Evolutionary conservation across 129 eudicot species (phyloP).

Genomic region (Escallonia rubra): DNA sequence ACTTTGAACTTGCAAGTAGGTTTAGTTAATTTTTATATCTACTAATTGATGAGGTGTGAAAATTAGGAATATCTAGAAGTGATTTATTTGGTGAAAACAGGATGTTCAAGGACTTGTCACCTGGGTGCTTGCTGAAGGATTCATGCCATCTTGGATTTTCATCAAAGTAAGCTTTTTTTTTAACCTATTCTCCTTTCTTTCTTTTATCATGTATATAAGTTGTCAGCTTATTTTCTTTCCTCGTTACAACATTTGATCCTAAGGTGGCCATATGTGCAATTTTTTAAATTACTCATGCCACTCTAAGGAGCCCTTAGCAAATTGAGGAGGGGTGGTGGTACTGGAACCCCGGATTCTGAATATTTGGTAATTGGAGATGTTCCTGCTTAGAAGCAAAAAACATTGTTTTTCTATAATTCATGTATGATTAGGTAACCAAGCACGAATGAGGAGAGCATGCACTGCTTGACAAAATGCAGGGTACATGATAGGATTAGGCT

Average conservation of each 20-base stretch:
- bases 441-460: not conserved
- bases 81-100: conserved; percentile 30
- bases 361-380: too few species aligned
- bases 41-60: not conserved
- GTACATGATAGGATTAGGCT: not conserved
- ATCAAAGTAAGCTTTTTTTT: conserved; percentile 50
- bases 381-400: not conserved
- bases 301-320: too few species aligned
- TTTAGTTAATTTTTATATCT: not conserved
- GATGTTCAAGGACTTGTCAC: conserved; percentile 93
- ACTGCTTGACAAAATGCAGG: not conserved
- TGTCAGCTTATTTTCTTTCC: too few species aligned
- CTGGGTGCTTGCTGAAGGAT: conserved; percentile 96
- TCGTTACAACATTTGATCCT: too few species aligned
- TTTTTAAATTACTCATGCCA: too few species aligned
- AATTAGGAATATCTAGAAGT: not conserved
- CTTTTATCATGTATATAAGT: too few species aligned
- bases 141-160: conserved; percentile 96
- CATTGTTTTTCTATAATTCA: not conserved
- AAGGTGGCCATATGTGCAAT: too few species aligned
- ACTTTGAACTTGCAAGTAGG: conserved; percentile 64
- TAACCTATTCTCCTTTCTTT: not conserved
- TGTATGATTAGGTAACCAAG: not conserved
- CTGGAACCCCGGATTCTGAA: too few species aligned
- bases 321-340: too few species aligned